These are phyloP conservation scores for Rhizopus delemar DNA, from an alignment of 371 early-diverging fungal genomes.

Conservation along the genomic window DNA sequence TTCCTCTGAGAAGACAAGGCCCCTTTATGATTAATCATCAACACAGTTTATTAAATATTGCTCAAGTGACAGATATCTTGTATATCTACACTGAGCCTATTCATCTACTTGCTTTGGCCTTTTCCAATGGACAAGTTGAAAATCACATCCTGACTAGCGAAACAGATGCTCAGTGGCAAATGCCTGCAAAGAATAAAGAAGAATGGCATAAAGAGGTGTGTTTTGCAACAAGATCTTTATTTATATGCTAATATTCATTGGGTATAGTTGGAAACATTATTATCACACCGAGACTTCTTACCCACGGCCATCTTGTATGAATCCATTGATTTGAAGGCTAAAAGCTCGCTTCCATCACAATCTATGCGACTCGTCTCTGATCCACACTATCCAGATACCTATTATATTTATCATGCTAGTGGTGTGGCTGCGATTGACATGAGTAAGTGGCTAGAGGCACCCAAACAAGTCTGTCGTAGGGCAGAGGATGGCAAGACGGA, in stretches of 20 bases:
- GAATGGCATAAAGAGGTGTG: conserved; percentile 35
- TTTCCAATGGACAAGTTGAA: conserved; percentile 34
- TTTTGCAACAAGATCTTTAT: neutral
- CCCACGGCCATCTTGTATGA: conserved; percentile 44
- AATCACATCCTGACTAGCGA: conserved; percentile 36
- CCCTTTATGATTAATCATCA: conserved; percentile 33
- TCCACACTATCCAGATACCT: conserved; percentile 35
- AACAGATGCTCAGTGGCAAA: conserved; percentile 43
- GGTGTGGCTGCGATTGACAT: conserved; percentile 38
- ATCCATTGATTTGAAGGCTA: conserved; percentile 21
- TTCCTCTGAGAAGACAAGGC: conserved; percentile 39
- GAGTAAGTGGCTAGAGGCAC: conserved; percentile 29
- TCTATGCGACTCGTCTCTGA: conserved; percentile 28
- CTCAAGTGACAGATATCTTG: conserved; percentile 33
- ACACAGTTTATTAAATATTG: neutral
- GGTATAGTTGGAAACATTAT: conserved; percentile 24
- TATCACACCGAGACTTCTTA: conserved; percentile 24
- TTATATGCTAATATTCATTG: neutral
- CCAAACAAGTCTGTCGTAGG: conserved; percentile 14
- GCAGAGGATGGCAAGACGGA: conserved; percentile 14
- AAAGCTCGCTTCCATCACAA: conserved; percentile 9
- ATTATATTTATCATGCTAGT: conserved; percentile 40
- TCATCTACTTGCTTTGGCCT: conserved; percentile 30
- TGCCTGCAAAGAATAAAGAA: conserved; percentile 21
- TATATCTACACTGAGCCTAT: conserved; percentile 29